Evolutionary conservation across 495 filamentous ascomycete genomes (phyloP).

Genomic region (Penicillium canariense): DNA sequence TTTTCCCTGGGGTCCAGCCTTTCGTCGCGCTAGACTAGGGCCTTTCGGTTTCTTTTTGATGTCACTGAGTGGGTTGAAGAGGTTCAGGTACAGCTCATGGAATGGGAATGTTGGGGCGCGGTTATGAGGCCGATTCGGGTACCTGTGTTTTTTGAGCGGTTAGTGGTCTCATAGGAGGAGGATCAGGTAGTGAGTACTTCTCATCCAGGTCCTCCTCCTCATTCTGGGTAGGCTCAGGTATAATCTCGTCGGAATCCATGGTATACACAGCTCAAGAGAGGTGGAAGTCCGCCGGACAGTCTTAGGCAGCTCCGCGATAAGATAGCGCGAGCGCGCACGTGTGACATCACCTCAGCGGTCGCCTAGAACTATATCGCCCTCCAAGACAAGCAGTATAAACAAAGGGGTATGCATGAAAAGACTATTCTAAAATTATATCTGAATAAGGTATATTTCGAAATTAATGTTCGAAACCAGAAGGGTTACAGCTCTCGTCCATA

Average conservation of each 20-base stretch:
- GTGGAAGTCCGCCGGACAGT: conserved; percentile 14
- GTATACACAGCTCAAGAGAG: conserved; percentile 23
- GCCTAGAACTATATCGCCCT: background rate
- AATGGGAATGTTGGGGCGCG: conserved; percentile 77
- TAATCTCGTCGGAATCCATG: conserved; percentile 51
- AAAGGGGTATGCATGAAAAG: background rate
- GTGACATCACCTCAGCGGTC: conserved; percentile 14
- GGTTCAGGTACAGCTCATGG: conserved; percentile 66
- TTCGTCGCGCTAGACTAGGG: conserved; percentile 42
- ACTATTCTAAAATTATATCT: background rate
- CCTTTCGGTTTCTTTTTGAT: conserved; percentile 73
- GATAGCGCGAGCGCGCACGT: conserved; percentile 15
- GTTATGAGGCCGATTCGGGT: conserved; percentile 82
- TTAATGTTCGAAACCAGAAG: background rate
- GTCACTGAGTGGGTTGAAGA: conserved; percentile 86
- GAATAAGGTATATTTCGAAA: background rate
- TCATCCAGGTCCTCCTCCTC: conserved; percentile 58
- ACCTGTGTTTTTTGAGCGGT: conserved; percentile 48
- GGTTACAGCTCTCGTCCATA: conserved; percentile 6
- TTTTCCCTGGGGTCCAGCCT: conserved; percentile 55
- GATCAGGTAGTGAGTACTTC: conserved; percentile 46
- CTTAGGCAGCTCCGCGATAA: conserved; percentile 40
- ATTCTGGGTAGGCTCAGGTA: conserved; percentile 8
- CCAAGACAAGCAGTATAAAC: background rate
- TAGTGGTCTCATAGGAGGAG: conserved; percentile 16